These are phyloP conservation scores for Tetrapyrgos nigripes DNA, from an alignment of 1,284 basidiomycete species.

Conservation along the genomic window DNA sequence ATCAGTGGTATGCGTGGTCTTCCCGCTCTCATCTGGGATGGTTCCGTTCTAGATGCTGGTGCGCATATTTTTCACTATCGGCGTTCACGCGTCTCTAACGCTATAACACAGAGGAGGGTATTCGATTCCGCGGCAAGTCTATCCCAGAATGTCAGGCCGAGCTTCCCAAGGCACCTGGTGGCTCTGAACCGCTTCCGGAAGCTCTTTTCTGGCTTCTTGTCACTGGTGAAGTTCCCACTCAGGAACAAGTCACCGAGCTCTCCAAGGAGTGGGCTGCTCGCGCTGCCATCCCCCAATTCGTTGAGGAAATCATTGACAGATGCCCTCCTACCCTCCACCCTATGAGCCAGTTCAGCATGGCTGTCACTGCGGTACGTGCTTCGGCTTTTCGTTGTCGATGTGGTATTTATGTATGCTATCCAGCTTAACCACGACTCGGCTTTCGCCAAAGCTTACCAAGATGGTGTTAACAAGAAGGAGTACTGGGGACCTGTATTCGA, in stretches of 20 bases:
- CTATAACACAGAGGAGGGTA: constrained; percentile 80
- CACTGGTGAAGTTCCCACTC: constrained; percentile 91
- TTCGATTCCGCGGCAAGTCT: constrained; percentile 94
- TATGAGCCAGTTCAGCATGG: constrained; percentile 96
- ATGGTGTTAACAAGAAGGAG: constrained; percentile 94
- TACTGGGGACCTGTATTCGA: constrained; percentile 98
- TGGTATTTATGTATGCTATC: constrained; percentile 15
- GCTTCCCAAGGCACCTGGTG: constrained; percentile 90
- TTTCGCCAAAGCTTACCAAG: constrained; percentile 94
- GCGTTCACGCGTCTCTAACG: constrained; percentile 5
- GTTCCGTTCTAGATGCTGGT: constrained; percentile 93
- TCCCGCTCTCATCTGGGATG: constrained; percentile 92
- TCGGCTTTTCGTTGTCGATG: constrained; percentile 7
- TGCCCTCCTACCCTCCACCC: constrained; percentile 95
- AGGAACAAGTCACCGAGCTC: constrained; percentile 85
- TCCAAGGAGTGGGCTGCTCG: constrained; percentile 94
- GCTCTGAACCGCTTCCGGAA: constrained; percentile 92
- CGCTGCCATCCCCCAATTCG: constrained; percentile 87
- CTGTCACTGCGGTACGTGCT: constrained; percentile 84
- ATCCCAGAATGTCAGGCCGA: constrained; percentile 89
- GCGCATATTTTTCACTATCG: constrained; percentile 27
- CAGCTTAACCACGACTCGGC: constrained; percentile 96
- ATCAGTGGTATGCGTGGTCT: constrained; percentile 92
- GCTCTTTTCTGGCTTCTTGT: constrained; percentile 95
- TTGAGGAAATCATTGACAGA: constrained; percentile 92